These are phyloP conservation scores for Cupressus sempervirens DNA, from an alignment of 75 land plant genomes.

Conservation along the genomic window DNA sequence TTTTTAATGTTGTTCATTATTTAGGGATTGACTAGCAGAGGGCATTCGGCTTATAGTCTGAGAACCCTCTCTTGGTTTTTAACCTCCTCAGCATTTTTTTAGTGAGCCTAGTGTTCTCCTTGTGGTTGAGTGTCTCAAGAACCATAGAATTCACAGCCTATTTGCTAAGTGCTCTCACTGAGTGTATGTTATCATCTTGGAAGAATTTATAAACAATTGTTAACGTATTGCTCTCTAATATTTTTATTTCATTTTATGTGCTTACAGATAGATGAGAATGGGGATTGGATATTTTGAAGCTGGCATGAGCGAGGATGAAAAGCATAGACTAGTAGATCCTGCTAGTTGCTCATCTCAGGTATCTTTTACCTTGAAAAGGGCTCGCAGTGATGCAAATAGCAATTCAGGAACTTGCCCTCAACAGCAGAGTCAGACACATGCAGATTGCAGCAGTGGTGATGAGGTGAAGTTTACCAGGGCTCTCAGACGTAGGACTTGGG, in stretches of 20 bases:
- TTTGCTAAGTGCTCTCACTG: background rate
- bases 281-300: constrained; percentile 15
- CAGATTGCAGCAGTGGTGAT: constrained; percentile 21
- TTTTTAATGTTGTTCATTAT: too few relatives aligned
- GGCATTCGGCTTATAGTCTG: too few relatives aligned
- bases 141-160: too few relatives aligned
- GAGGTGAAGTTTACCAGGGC: constrained; percentile 21
- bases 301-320: background rate
- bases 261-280: constrained; percentile 16
- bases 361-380: constrained; percentile 43
- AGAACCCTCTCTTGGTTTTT: too few relatives aligned
- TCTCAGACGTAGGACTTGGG: constrained; percentile 36
- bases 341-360: constrained; percentile 39
- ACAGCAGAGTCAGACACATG: constrained; percentile 17
- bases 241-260: background rate
- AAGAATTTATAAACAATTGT: background rate
- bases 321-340: constrained; percentile 20
- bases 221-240: background rate
- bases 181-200: constrained; percentile 3
- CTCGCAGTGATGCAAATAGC: constrained; percentile 12
- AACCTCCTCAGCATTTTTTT: too few relatives aligned
- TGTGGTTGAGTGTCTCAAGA: too few relatives aligned
- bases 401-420: background rate
- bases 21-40: too few relatives aligned
- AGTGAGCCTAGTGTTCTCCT: too few relatives aligned